phyloP scores from a whole-genome alignment of 1,139 yeast genomes.

The Sugiyamaella paludigena region DNA sequence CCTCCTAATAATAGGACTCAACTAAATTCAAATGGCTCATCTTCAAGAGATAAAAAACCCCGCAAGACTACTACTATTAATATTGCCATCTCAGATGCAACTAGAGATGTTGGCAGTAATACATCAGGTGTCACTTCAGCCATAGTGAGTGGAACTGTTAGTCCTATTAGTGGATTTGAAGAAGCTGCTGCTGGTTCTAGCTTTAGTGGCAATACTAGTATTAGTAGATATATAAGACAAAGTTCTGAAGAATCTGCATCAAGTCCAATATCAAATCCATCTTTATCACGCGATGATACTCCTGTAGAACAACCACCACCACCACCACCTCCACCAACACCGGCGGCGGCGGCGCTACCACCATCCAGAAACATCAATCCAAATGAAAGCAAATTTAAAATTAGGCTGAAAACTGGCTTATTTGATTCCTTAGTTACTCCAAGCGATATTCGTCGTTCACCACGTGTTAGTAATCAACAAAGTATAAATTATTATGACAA shows the following conservation, averaged over 20 bases:
- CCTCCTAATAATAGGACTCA: constrained; percentile 49
- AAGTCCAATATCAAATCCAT: constrained; percentile 1
- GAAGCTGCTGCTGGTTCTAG: constrained; percentile 6
- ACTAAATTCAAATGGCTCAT: constrained; percentile 23
- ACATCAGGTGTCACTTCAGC: constrained; percentile 5
- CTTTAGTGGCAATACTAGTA: too few species aligned
- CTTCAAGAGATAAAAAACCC: neutral
- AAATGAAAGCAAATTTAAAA: constrained; percentile 29
- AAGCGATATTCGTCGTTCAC: constrained; percentile 20
- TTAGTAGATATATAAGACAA: neutral
- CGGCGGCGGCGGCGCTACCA: constrained; percentile 6
- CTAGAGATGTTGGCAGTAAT: neutral
- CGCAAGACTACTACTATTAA: neutral
- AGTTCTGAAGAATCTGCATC: constrained; percentile 2
- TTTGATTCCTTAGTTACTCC: constrained; percentile 34
- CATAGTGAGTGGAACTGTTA: constrained; percentile 6
- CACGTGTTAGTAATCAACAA: constrained; percentile 13
- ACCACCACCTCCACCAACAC: too few species aligned
- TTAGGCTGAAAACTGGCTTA: constrained; percentile 39
- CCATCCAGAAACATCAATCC: neutral
- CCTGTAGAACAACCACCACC: neutral
- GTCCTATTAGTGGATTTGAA: neutral
- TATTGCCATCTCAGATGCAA: neutral
- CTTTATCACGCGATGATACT: constrained; percentile 10
- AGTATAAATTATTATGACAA: constrained; percentile 22